Percentiles rank a stretch among this genome's conserved stretches.
Evolutionary conservation across 306 rosid genomes (phyloP).

Genomic region (Casuarina cunninghamiana): DNA sequence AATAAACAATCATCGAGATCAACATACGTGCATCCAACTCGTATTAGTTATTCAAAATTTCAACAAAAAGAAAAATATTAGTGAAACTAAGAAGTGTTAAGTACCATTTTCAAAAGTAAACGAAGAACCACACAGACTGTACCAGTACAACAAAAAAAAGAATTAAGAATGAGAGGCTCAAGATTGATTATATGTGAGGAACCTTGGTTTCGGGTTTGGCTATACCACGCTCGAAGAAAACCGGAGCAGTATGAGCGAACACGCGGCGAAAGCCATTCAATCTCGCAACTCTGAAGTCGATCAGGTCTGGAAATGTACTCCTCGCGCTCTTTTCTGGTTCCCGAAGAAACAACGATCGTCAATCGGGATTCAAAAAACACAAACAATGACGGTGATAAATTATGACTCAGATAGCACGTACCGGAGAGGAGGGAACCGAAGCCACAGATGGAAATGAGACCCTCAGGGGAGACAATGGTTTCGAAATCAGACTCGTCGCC

Average conservation of each 20-base stretch:
- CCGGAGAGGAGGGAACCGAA: constrained; percentile 95
- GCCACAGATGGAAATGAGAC: constrained; percentile 76
- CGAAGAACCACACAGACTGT: background rate
- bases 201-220: constrained; percentile 94
- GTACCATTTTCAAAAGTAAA: constrained; percentile 12
- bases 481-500: constrained; percentile 43
- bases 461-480: constrained; percentile 43
- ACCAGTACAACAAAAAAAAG: background rate
- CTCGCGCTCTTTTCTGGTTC: constrained; percentile 76
- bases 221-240: constrained; percentile 93
- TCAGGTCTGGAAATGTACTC: constrained; percentile 83
- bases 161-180: background rate
- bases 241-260: constrained; percentile 78
- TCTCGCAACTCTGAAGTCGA: constrained; percentile 65
- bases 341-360: background rate
- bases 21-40: background rate
- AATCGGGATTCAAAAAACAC: background rate
- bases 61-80: background rate
- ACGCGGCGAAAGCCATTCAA: constrained; percentile 76
- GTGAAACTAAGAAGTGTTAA: background rate
- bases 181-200: background rate
- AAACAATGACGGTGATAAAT: constrained; percentile 13
- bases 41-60: background rate
- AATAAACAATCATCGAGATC: constrained; percentile 15
- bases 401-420: constrained; percentile 12